phyloP scores from a whole-genome alignment of 1,284 basidiomycete genomes.

The Cutaneotrichosporon sp. region DNA sequence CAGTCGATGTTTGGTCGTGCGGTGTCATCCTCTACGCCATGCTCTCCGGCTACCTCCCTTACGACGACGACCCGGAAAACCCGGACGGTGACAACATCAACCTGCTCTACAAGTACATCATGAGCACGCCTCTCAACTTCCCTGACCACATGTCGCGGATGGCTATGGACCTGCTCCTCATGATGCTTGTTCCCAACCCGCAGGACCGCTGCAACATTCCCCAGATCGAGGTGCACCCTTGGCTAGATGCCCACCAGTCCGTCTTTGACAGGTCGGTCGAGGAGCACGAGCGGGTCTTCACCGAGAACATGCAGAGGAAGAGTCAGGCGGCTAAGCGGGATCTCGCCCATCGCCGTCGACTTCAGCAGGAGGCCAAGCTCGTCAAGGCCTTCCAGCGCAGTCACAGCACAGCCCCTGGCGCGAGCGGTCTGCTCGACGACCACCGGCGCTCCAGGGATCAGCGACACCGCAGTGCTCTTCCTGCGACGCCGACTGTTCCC shows the following conservation, averaged over 20 bases:
- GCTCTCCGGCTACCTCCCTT: constrained; percentile 98
- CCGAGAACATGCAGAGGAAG: constrained; percentile 81
- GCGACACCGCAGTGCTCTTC: constrained; percentile 53
- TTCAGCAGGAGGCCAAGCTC: constrained; percentile 44
- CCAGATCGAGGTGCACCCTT: constrained; percentile 76
- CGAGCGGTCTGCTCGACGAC: constrained; percentile 31
- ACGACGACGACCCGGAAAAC: constrained; percentile 98
- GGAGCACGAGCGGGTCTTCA: constrained; percentile 74
- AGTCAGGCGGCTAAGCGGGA: constrained; percentile 70
- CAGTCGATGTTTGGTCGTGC: constrained; percentile 99
- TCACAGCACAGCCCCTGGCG: constrained; percentile 40
- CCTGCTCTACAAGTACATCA: constrained; percentile 98
- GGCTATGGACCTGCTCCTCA: constrained; percentile 69
- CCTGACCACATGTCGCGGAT: constrained; percentile 84
- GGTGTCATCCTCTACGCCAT: constrained; percentile 99
- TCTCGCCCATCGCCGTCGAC: constrained; percentile 44
- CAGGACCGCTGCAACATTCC: constrained; percentile 69
- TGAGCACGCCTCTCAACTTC: constrained; percentile 91
- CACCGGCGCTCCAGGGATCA: constrained; percentile 34
- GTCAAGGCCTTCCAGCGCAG: constrained; percentile 40
- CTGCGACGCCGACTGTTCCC: constrained; percentile 50
- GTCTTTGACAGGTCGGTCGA: constrained; percentile 70
- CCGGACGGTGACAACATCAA: constrained; percentile 99
- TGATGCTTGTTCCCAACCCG: constrained; percentile 86
- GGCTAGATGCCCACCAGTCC: constrained; percentile 69